Base-by-base conservation (phyloP, 2,329 filamentous ascomycete genomes). In the Fusarium mangiferae region DNA sequence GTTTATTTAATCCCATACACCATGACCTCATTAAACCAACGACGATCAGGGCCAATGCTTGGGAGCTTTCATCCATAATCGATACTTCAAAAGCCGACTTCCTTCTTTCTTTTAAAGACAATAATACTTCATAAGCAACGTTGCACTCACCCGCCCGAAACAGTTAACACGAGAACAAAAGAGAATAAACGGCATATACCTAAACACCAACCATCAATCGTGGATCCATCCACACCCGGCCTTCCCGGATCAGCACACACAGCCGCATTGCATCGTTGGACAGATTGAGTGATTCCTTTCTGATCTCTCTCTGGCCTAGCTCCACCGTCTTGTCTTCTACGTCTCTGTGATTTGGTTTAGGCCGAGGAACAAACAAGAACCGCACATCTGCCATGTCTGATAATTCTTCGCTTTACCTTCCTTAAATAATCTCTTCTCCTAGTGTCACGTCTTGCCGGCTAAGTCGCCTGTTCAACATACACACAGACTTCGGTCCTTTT, bases 11-110 rank as follows among this genome's bases (percentile, higher is more conserved):
- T 70, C 49, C 49, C 58, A 49, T 61, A 60, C 51, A 70, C 62
- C 64, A 77, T 77, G 75, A 77, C 75, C 75, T 77, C 75, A 78
- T 78, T 61, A 65, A 58, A 30, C 39, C 44, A 61, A 48, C 45
- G 38, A 52, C 36, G 52, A 63, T 60, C 64, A 26, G 57, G 46
- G 62, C 59, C 58, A 61, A 52, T 73, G 52, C 59, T 56, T 65
- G 41, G 33, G 55, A 57, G 42, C 52, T 62, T 62, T 57, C 41
- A 44, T 67, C 28, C 30, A 35, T 49, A 48, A 48, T 36, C 20
- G 41, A 46, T 42, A 22, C 28, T 38, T 20, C n/a, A 36, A 48
- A 49, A 36, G 30, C 36, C 55, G 38, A 46, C 28, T 38, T 36
- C 26, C 28, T 24, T 36, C 35, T 68, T 44, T 28, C n/a, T 15